Conservation (phyloP, 106 monocot genomes). For the Allium sativum region DNA sequence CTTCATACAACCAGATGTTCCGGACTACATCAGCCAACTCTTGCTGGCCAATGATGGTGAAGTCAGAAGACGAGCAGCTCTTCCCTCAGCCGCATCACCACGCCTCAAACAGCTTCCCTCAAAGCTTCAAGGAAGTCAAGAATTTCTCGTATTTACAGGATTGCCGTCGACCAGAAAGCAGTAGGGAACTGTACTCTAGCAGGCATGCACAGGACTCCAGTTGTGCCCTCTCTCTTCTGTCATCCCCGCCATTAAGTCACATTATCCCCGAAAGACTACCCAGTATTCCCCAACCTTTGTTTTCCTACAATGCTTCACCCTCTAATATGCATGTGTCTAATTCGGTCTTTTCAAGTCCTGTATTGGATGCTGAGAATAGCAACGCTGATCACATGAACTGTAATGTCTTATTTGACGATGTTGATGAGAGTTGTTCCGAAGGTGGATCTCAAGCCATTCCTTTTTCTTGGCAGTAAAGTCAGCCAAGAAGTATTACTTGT, state of each 20-base stretch:
- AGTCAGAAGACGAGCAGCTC: slow-evolving; percentile 33
- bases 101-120: slow-evolving; percentile 18
- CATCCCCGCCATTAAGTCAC: slow-evolving; percentile 52
- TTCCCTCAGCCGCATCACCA: slow-evolving; percentile 23
- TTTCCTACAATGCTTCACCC: slow-evolving; percentile 16
- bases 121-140: slow-evolving; percentile 36
- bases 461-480: slow-evolving; percentile 53
- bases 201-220: slow-evolving; percentile 39
- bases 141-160: slow-evolving; percentile 43
- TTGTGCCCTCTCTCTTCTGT: slow-evolving; percentile 99
- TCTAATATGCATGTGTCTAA: slow-evolving; percentile 16
- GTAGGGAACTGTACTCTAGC: slow-evolving; percentile 3
- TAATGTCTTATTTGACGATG: slow-evolving; percentile 31
- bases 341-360: slow-evolving; percentile 15
- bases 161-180: slow-evolving; percentile 18
- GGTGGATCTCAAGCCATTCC: slow-evolving; percentile 31
- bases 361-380: slow-evolving; percentile 4
- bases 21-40: slow-evolving; percentile 18
- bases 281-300: slow-evolving; percentile 29
- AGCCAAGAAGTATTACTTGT: neutral
- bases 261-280: slow-evolving; percentile 40
- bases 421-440: slow-evolving; percentile 27
- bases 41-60: slow-evolving; percentile 20
- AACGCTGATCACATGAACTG: slow-evolving; percentile 21
- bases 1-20: slow-evolving; percentile 23